Evolutionary conservation across 2,329 filamentous ascomycete species (phyloP).

Genomic region (Xylariaceae sp.): DNA sequence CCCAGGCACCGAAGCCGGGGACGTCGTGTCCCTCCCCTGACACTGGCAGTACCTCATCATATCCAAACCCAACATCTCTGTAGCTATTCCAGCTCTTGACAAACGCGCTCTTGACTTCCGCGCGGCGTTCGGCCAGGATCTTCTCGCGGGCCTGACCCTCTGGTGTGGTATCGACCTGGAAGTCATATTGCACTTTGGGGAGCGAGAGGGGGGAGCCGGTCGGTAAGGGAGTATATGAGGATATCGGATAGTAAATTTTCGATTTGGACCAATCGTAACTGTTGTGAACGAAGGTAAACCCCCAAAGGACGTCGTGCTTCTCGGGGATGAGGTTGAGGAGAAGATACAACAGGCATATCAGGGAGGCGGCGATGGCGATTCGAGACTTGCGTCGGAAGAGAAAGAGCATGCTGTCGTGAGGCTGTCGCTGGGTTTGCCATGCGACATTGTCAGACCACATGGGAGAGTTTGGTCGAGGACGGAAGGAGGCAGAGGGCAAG

Average conservation of each 20-base stretch:
- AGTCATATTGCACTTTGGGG: slow-evolving; percentile 24
- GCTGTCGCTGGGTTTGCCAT: slow-evolving; percentile 11
- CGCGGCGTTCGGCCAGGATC: slow-evolving; percentile 24
- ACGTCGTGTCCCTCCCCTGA: slow-evolving; percentile 22
- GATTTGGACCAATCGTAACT: slow-evolving; percentile 28
- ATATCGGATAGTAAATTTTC: slow-evolving; percentile 19
- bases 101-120: slow-evolving; percentile 38
- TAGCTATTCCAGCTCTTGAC: slow-evolving; percentile 46
- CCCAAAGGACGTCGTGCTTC: slow-evolving; percentile 18
- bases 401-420: slow-evolving; percentile 17
- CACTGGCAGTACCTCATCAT: slow-evolving; percentile 26
- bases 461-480: slow-evolving; percentile 1
- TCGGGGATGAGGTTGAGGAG: slow-evolving; percentile 24
- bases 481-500: too few relatives aligned
- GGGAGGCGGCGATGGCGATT: slow-evolving; percentile 12
- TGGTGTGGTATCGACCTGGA: slow-evolving; percentile 20
- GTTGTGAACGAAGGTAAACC: slow-evolving; percentile 23
- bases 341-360: slow-evolving; percentile 21
- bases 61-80: slow-evolving; percentile 29
- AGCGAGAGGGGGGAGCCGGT: slow-evolving; percentile 19
- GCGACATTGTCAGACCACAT: slow-evolving; percentile 26
- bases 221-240: slow-evolving; percentile 22
- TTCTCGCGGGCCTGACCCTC: slow-evolving; percentile 20
- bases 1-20: slow-evolving; percentile 34
- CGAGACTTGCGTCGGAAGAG: slow-evolving; percentile 23